Evolutionary conservation across 2,329 filamentous ascomycete genomes (phyloP), one percentile per base, ranked within the genome.

Genomic region (Colletotrichum gigasporum): DNA sequence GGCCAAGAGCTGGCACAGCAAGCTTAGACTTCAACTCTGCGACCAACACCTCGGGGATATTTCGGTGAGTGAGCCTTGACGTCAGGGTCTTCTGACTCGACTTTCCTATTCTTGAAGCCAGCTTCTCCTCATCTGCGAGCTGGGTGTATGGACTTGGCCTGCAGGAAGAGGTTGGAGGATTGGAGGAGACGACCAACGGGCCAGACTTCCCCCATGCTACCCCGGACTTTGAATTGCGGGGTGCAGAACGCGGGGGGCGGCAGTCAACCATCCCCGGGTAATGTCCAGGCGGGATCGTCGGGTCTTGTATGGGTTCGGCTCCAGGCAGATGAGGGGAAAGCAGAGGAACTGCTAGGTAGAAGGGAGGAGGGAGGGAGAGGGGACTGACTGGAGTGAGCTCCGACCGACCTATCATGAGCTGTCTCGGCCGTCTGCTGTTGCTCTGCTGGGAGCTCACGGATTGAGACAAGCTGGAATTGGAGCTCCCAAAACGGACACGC

Each of bases 201-300:
- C 56, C 48, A 44, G 30, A 55, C 30, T 14, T 14, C 20, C 48
- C 56, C 62, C 56, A 44, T 65, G 42, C 35, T 61, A 54, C 62
- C 56, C 62, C 56, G 22, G 62, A 62, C 22, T 62, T 61, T 55
- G 57, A 45, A 54, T 55, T 65, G 62, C 62, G 62, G 62, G 62
- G 62, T 65, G 62, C 62, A 65, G 62, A 52, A 45, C 48, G 42
- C 28, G 57, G 56, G 60, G 61, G 9, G 35, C 50, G 56, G 42
- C 42, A 55, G 61, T 55, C 47, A 32, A 50, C 50, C 16, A 18
- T 55, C 20, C 41, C 28, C 41, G 48, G 56, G 41, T 35, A 39
- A 54, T 61, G 50, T 42, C 56, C 34, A 20, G 26, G 50, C 62
- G 62, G 56, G n/a, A 51, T 22, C 44, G 48, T 48, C 56, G 56